Base-by-base conservation (phyloP, 1,139 yeast genomes). In the Spencermartinsiella ligniputridi region DNA sequence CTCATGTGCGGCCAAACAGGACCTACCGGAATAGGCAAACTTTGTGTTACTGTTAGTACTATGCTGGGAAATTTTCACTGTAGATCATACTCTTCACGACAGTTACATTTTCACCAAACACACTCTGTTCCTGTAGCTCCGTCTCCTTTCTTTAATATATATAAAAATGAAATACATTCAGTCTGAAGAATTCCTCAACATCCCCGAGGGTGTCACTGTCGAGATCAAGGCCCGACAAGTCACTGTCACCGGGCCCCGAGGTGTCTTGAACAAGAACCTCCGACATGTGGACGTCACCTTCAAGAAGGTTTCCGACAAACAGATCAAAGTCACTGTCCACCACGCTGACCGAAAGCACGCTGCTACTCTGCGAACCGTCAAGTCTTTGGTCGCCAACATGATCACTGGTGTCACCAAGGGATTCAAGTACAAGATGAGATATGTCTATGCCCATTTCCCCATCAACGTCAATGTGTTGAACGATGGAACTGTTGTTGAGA, bases 381-480 rank as follows among this genome's bases (percentile, higher is more conserved):
- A 89, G 79, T 87, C 97, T 61, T 78, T 92, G 70, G 79, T 92
- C 66, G 71, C 88, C 70, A 92, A 94, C 88, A 75, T 92, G 82
- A 75, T 92, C 77, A 87, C 86, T 60, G 98, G 99, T 85, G 98
- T 92, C 69, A 92, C 98, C 73, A 84, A 84, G 80, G 97, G 98
- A 74, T 92, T 78, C 95, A 83, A 85, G 78, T 92, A 92, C 95
- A 92, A 92, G 90, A 83, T 92, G 96, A 88, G 97, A 82, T 90
- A 89, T 74, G 98, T 92, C 62, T 94, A 92, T 71, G 99, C 98
- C 83, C 98, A 94, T 87, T 92, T 92, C 96, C 99, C 98, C 72
- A 94, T 94, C 78, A 92, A 94, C 76, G 97, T 92, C 64, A 92
- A 90, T 81, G 83, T 87, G 63, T 74, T 78, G 64, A 86, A 88